Conservation (phyloP, 2,329 filamentous ascomycete species). For the Aspergillus felis region DNA sequence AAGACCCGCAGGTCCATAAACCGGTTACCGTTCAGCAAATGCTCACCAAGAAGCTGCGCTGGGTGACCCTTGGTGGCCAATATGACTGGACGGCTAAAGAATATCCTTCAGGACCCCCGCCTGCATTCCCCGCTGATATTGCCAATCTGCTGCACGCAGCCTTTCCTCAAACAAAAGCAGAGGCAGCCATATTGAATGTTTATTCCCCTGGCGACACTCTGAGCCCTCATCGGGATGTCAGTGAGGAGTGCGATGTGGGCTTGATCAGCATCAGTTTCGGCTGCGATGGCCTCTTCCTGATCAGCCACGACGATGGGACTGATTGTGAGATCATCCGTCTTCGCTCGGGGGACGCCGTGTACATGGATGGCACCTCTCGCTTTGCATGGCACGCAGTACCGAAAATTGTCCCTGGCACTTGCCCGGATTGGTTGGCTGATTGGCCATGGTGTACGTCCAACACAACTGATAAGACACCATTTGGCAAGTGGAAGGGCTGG, state of each 20-base stretch:
- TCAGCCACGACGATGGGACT: conserved; percentile 58
- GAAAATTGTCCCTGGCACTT: conserved; percentile 74
- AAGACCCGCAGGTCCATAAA: conserved; percentile 70
- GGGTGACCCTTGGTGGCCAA: conserved; percentile 91
- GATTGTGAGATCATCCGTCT: conserved; percentile 57
- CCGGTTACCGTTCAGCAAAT: conserved; percentile 66
- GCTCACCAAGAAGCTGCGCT: conserved; percentile 77
- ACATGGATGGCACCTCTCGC: conserved; percentile 77
- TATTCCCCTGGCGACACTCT: conserved; percentile 89
- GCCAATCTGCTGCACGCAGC: conserved; percentile 62
- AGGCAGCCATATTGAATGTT: conserved; percentile 91
- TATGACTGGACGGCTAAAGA: conserved; percentile 91
- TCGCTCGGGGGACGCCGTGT: conserved; percentile 80
- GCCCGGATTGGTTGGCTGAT: conserved; percentile 66
- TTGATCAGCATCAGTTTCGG: conserved; percentile 84
- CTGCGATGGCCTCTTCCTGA: conserved; percentile 85
- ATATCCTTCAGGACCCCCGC: conserved; percentile 68
- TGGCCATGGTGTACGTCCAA: conserved; percentile 62
- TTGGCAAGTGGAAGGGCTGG: conserved; percentile 75
- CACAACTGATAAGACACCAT: conserved; percentile 41
- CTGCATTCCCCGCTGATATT: conserved; percentile 71
- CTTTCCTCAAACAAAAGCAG: conserved; percentile 72
- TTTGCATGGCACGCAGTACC: conserved; percentile 97
- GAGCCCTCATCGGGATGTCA: conserved; percentile 90
- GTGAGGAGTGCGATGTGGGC: conserved; percentile 73